Evolutionary conservation across 495 filamentous ascomycete species (phyloP).

Genomic region (Penicillium bovifimosum): DNA sequence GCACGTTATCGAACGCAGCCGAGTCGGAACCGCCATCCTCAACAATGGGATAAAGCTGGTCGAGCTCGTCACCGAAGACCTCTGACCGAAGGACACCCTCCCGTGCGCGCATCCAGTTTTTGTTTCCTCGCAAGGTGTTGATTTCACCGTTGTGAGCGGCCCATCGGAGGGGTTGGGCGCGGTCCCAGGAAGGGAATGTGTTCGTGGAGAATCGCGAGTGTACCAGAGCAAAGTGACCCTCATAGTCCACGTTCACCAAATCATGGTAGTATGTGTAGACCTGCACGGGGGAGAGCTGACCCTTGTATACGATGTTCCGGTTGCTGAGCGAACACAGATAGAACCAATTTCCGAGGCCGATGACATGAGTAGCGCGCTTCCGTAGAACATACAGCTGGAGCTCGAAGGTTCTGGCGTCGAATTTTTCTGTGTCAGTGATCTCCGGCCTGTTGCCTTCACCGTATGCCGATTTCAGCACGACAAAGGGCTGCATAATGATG

Average conservation of each 20-base stretch:
- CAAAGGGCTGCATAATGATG: constrained; percentile 90
- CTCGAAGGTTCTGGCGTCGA: constrained; percentile 84
- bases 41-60: constrained; percentile 88
- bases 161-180: constrained; percentile 95
- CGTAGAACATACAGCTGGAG: constrained; percentile 89
- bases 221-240: constrained; percentile 95
- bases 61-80: constrained; percentile 89
- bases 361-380: constrained; percentile 90
- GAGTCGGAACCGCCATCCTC: constrained; percentile 98
- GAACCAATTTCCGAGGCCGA: constrained; percentile 98
- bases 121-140: constrained; percentile 96
- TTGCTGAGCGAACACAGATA: constrained; percentile 97
- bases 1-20: constrained; percentile 95
- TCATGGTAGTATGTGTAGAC: constrained; percentile 99
- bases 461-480: constrained; percentile 82
- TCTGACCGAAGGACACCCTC: constrained; percentile 94
- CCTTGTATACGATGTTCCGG: constrained; percentile 99
- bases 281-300: constrained; percentile 89
- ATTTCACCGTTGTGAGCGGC: constrained; percentile 99
- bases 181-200: constrained; percentile 98
- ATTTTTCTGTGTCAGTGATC: constrained; percentile 68
- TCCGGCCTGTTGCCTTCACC: constrained; percentile 80
- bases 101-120: constrained; percentile 99
- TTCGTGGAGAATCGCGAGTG: constrained; percentile 99
- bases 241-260: constrained; percentile 93